Percentiles rank a stretch among this genome's conserved stretches.
phyloP scores from a whole-genome alignment of 164 flowering plant species.

The Chloranthus sessilifolius region DNA sequence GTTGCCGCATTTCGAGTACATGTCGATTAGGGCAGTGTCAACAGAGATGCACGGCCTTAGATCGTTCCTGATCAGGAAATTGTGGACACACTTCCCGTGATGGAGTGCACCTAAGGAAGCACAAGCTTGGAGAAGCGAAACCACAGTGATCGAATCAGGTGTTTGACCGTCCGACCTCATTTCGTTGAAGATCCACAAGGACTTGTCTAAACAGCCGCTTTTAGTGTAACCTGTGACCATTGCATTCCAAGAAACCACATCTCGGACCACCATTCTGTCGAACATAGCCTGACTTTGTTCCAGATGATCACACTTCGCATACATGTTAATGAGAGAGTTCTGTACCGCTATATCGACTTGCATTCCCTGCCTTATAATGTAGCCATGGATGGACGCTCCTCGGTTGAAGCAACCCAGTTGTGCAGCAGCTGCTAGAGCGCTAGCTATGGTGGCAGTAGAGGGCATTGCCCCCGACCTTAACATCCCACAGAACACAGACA shows the following conservation, averaged over 20 bases:
- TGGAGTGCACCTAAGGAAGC: slow-evolving; percentile 67
- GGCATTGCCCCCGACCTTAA: slow-evolving; percentile 34
- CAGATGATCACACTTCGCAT: slow-evolving; percentile 61
- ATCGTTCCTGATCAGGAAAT: slow-evolving; percentile 39
- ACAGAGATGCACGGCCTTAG: slow-evolving; percentile 43
- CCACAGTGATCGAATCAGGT: slow-evolving; percentile 63
- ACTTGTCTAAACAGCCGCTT: slow-evolving; percentile 43
- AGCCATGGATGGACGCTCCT: slow-evolving; percentile 69
- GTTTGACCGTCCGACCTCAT: slow-evolving; percentile 42
- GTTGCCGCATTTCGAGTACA: slow-evolving; percentile 83
- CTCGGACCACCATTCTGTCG: slow-evolving; percentile 41
- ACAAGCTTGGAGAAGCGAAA: slow-evolving; percentile 78
- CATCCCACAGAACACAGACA: slow-evolving; percentile 47
- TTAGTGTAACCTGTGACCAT: slow-evolving; percentile 57
- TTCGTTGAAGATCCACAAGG: slow-evolving; percentile 42
- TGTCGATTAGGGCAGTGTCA: slow-evolving; percentile 71
- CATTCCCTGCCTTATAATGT: slow-evolving; percentile 43
- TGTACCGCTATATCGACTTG: slow-evolving; percentile 40
- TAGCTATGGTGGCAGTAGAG: slow-evolving; percentile 56
- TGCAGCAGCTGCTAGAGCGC: slow-evolving; percentile 75
- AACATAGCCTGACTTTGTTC: slow-evolving; percentile 47
- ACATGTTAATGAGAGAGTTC: slow-evolving; percentile 76
- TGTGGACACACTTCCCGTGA: slow-evolving; percentile 71
- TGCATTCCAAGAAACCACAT: slow-evolving; percentile 86
- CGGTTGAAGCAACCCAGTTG: slow-evolving; percentile 37